These are phyloP conservation scores for Didymella pomorum DNA, from an alignment of 2,329 filamentous ascomycete genomes.

Conservation along the genomic window DNA sequence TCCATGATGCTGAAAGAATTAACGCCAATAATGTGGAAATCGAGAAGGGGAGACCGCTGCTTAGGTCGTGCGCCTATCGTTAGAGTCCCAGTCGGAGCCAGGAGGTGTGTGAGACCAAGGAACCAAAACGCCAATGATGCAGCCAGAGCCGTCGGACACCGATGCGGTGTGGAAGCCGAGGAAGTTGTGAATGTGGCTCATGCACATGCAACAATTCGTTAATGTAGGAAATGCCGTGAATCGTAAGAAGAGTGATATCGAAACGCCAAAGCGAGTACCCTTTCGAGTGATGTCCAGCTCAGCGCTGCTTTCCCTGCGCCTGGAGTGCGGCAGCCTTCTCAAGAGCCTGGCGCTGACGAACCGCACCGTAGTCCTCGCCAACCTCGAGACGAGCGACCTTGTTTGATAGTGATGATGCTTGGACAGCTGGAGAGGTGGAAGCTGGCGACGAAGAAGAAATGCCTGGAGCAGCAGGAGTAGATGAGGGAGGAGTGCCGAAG, in stretches of 20 bases:
- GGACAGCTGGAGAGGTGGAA: neutral
- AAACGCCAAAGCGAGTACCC: neutral
- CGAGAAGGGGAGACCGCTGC: neutral
- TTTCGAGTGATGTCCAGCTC: neutral
- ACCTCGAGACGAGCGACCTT: neutral
- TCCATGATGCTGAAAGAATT: neutral
- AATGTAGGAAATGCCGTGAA: neutral
- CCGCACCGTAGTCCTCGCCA: constrained; percentile 7
- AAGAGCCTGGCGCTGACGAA: constrained; percentile 31
- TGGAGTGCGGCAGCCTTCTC: constrained; percentile 23
- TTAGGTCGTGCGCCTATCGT: neutral
- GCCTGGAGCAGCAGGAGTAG: neutral
- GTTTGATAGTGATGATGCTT: neutral
- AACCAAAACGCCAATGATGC: neutral
- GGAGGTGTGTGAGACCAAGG: neutral
- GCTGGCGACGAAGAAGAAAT: neutral
- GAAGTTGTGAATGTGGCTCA: neutral
- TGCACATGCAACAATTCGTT: neutral
- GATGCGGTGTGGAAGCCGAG: neutral
- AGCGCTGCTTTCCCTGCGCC: constrained; percentile 18
- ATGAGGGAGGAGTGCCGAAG: neutral
- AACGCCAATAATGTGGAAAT: neutral
- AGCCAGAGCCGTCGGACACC: neutral
- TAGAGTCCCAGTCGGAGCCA: neutral
- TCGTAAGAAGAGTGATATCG: neutral